Evolutionary conservation across 495 filamentous ascomycete species (phyloP).

Genomic region (Hypoxylon intermedium): DNA sequence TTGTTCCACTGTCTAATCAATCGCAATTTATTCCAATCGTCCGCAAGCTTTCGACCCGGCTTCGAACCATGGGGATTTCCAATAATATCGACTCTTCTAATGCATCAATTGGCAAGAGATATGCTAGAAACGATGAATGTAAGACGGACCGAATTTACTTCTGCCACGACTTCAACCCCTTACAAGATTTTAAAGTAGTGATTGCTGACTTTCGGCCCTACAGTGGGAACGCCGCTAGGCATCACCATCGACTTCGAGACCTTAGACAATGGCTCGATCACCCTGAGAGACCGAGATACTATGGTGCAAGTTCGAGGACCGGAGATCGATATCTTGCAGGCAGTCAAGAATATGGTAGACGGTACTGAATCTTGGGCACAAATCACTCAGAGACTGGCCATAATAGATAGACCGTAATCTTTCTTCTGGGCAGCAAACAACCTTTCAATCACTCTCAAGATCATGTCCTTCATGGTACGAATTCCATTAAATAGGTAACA

Average conservation of each 20-base stretch:
- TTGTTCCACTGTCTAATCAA: conserved; percentile 70
- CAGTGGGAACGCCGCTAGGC: conserved; percentile 72
- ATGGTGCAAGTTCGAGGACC: conserved; percentile 74
- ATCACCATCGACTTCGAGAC: conserved; percentile 80
- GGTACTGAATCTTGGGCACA: conserved; percentile 72
- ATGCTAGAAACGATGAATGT: conserved; percentile 73
- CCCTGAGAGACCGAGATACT: conserved; percentile 73
- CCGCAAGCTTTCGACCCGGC: conserved; percentile 62
- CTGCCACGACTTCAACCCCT: conserved; percentile 66
- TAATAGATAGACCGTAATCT: too few species aligned
- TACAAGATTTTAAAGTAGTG: neutral
- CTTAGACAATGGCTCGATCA: conserved; percentile 71
- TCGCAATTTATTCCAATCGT: conserved; percentile 67
- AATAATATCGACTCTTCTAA: conserved; percentile 70
- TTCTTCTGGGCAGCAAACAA: too few species aligned
- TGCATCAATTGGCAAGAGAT: conserved; percentile 73
- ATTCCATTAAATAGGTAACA: too few species aligned
- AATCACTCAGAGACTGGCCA: conserved; percentile 59
- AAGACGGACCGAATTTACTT: conserved; percentile 70
- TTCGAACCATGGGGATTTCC: conserved; percentile 66
- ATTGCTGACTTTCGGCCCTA: neutral
- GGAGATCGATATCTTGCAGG: conserved; percentile 70
- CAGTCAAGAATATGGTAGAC: conserved; percentile 65
- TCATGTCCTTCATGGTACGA: too few species aligned
- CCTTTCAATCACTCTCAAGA: too few species aligned